Percentiles rank a stretch among this genome's conserved stretches.
Conservation (phyloP, 106 monocot genomes). For the Dendrobium officinale region DNA sequence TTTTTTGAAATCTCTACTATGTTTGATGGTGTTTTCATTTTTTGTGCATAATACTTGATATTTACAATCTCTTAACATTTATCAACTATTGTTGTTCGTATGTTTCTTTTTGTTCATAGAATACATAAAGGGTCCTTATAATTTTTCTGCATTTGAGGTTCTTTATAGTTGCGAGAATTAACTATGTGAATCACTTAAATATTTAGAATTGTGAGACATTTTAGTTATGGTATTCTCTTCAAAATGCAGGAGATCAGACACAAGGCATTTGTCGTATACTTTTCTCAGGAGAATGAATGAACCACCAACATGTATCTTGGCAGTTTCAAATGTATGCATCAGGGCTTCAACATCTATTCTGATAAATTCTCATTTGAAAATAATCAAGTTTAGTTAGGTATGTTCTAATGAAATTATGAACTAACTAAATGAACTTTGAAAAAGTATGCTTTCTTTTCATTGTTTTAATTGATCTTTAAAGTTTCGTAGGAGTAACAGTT, state of each 20-base stretch:
- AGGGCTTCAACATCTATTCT: constrained; percentile 4
- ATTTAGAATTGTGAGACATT: background rate
- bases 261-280: constrained; percentile 3
- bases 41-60: background rate
- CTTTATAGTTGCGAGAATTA: background rate
- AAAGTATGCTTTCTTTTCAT: background rate
- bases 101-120: background rate
- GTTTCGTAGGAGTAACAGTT: background rate
- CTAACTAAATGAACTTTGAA: background rate
- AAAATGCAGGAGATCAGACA: constrained; percentile 17
- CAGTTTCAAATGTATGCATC: constrained; percentile 31
- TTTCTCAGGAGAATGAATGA: constrained; percentile 1
- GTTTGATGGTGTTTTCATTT: background rate
- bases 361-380: constrained; percentile 8
- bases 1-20: background rate
- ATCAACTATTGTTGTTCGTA: background rate
- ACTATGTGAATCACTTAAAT: background rate
- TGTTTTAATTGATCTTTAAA: background rate
- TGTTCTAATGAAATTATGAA: background rate
- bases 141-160: background rate
- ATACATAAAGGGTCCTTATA: background rate
- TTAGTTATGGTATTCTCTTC: constrained; percentile 1
- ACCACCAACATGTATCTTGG: constrained; percentile 6
- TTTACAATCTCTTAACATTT: background rate
- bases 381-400: constrained; percentile 4